Percentiles rank a stretch among this genome's conserved stretches.
Evolutionary conservation across 805 yeast genomes (phyloP).

Genomic region (Cyberlindnera lachancei): DNA sequence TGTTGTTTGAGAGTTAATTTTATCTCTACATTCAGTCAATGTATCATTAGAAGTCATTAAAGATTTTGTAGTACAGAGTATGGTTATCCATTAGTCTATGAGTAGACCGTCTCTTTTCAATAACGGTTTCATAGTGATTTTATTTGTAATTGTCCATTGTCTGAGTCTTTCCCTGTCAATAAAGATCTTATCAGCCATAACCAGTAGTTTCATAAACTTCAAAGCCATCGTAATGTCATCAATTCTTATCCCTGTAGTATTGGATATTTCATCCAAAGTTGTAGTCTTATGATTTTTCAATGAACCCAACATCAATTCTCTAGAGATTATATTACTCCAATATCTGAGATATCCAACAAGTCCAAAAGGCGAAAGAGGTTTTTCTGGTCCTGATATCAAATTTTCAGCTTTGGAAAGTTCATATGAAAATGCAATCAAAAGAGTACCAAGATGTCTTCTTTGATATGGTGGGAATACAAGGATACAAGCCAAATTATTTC

Average conservation of each 20-base stretch:
- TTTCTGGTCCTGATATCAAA: slow-evolving; percentile 79
- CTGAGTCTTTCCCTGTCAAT: slow-evolving; percentile 9
- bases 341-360: slow-evolving; percentile 59
- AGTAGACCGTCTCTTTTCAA: slow-evolving; percentile 8
- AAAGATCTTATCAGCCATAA: slow-evolving; percentile 15
- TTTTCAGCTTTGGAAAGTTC: slow-evolving; percentile 61
- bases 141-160: slow-evolving; percentile 13
- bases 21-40: slow-evolving; percentile 9
- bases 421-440: slow-evolving; percentile 79
- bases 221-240: slow-evolving; percentile 56
- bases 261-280: slow-evolving; percentile 42
- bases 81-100: slow-evolving; percentile 1
- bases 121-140: slow-evolving; percentile 10
- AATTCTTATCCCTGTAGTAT: slow-evolving; percentile 53
- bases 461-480: slow-evolving; percentile 91
- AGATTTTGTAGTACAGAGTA: background rate
- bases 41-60: background rate
- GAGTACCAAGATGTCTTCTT: slow-evolving; percentile 65
- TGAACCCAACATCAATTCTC: slow-evolving; percentile 35
- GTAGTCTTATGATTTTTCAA: slow-evolving; percentile 25
- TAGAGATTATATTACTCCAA: slow-evolving; percentile 58
- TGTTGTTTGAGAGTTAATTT: slow-evolving; percentile 58
- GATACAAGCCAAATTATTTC: slow-evolving; percentile 85
- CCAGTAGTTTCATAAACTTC: slow-evolving; percentile 44
- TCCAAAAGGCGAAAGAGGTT: slow-evolving; percentile 83